Evolutionary conservation across 179 eudicot species (phyloP).

Genomic region (Corrigiola litoralis): DNA sequence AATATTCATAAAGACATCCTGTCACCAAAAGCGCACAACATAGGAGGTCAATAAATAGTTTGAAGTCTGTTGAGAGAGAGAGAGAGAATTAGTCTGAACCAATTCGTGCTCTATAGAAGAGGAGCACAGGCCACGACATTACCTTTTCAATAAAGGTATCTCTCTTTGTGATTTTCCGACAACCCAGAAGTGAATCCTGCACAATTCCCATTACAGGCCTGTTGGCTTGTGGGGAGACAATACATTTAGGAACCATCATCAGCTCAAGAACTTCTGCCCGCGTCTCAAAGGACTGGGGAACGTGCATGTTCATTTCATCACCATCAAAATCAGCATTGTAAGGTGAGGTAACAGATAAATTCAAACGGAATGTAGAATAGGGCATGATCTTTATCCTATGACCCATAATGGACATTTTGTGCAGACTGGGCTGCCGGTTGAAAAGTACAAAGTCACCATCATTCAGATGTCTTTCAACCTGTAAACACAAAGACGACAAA

Average conservation of each 20-base stretch:
- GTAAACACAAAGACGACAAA: slow-evolving; percentile 17
- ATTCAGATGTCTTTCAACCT: slow-evolving; percentile 93
- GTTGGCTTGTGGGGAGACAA: slow-evolving; percentile 96
- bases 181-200: slow-evolving; percentile 96
- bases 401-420: slow-evolving; percentile 99
- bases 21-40: slow-evolving; percentile 6
- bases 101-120: not conserved
- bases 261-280: slow-evolving; percentile 98
- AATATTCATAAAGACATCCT: slow-evolving; percentile 99
- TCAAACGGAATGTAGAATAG: slow-evolving; percentile 88
- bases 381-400: slow-evolving; percentile 99
- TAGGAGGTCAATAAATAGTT: not conserved
- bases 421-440: slow-evolving; percentile 98
- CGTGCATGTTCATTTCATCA: slow-evolving; percentile 99
- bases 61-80: too few species aligned
- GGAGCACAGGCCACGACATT: not conserved
- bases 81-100: not conserved
- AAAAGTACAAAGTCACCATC: slow-evolving; percentile 98
- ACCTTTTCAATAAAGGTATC: slow-evolving; percentile 99
- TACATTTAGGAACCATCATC: slow-evolving; percentile 99
- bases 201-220: slow-evolving; percentile 99
- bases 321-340: slow-evolving; percentile 99
- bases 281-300: slow-evolving; percentile 98
- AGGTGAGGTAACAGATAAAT: slow-evolving; percentile 94
- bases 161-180: slow-evolving; percentile 94